Conservation (phyloP, 2,329 filamentous ascomycete species). For the Sclerotinia subarctica region DNA sequence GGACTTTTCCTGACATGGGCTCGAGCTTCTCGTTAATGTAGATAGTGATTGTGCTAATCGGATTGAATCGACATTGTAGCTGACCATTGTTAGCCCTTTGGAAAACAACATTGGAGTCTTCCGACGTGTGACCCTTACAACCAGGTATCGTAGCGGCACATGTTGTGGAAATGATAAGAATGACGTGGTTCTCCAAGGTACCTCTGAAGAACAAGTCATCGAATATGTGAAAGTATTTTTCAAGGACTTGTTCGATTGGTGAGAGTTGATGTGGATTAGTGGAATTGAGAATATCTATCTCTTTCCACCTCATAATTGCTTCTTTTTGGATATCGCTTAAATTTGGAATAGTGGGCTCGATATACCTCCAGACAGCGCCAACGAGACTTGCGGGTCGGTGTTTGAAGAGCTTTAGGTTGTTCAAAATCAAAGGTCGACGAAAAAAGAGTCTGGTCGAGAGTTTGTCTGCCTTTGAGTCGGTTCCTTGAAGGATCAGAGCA, state of each 20-base stretch:
- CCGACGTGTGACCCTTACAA: background rate
- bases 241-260: background rate
- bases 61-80: background rate
- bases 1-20: background rate
- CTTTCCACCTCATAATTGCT: background rate
- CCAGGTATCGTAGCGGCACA: background rate
- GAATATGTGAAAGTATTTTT: conserved; percentile 6
- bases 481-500: background rate
- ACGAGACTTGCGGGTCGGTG: conserved; percentile 1
- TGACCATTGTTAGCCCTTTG: background rate
- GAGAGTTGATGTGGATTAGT: background rate
- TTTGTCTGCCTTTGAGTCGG: background rate
- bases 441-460: background rate
- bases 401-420: background rate
- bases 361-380: background rate
- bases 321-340: background rate
- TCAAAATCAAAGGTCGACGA: background rate
- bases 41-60: background rate
- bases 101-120: background rate
- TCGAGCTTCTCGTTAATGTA: background rate
- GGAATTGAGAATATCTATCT: background rate
- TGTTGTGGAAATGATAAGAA: background rate
- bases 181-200: background rate
- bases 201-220: background rate
- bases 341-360: background rate